Base-by-base conservation (phyloP, 768 basidiomycete genomes). In the Leccinum uliginosum region DNA sequence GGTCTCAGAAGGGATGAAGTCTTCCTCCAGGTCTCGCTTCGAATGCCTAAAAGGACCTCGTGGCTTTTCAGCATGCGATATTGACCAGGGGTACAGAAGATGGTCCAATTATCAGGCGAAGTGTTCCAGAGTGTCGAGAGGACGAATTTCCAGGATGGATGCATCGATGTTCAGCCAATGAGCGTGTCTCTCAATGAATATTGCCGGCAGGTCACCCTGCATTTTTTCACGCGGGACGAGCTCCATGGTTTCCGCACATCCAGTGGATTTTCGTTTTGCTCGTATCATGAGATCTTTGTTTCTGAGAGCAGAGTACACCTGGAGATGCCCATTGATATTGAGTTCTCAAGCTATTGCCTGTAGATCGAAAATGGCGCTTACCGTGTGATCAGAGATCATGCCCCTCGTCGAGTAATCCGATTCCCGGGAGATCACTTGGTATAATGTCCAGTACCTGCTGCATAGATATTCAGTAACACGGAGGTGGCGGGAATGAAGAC, bases 141-240 rank as follows among this genome's bases (percentile, higher is more conserved):
- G 62, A 1, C 67, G 67, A 11, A 72, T 53, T 48, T 73, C 72
- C 5, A 73, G 54, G 38, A 59, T 11, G 2, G 49, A 46, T 0
- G 53, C 60, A 8, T 46, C 12, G 1, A 71, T 47, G 12, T 70
- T 59, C 14, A 71, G 45, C 71, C 70, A 73, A 51, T 71, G 72
- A 29, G 34, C 59, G 23, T 64, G 58, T 4, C 54, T 58, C 4
- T 58, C 23, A 1, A 70, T 43, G 8, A 71, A 50, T 0, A 55
- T 35, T 0, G 17, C 44, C 0, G 70, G 70, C 12, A 72, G 24
- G 45, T 72, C 72, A 0, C 40, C 40, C 6, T 15, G 19, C n/a
- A 71, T 45, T 21, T 34, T 57, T 2, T 58, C 45, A 1, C n/a
- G 65, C 5, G 68, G 62, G 35, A 71, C 62, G 15, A 71, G 58